Evolutionary conservation across 2,329 filamentous ascomycete genomes (phyloP).

Genomic region (Exophiala oligosperma): DNA sequence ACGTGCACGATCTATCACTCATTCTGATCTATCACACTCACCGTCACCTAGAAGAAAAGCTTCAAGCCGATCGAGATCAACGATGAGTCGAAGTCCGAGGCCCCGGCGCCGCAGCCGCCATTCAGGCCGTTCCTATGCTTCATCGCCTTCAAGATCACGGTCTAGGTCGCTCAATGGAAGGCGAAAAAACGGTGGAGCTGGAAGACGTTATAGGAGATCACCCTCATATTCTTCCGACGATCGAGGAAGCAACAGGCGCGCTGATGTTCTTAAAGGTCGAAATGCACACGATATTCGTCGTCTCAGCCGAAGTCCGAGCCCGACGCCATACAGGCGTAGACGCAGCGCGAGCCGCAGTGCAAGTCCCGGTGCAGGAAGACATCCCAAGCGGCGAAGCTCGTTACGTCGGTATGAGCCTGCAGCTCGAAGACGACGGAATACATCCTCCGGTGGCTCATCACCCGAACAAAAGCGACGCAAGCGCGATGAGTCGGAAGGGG

Average conservation of each 20-base stretch:
- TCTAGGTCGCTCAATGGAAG: constrained; percentile 37
- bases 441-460: constrained; percentile 41
- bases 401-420: constrained; percentile 47
- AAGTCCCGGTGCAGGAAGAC: constrained; percentile 33
- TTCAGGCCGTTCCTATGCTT: constrained; percentile 36
- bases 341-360: constrained; percentile 34
- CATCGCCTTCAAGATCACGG: constrained; percentile 41
- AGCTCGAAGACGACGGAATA: constrained; percentile 42
- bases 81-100: constrained; percentile 40
- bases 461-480: constrained; percentile 44
- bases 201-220: constrained; percentile 44
- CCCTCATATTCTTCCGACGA: constrained; percentile 44
- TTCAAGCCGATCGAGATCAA: constrained; percentile 39
- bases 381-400: constrained; percentile 46
- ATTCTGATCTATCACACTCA: constrained; percentile 55
- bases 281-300: constrained; percentile 44
- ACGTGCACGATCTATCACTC: constrained; percentile 49
- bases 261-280: constrained; percentile 52
- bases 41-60: constrained; percentile 53
- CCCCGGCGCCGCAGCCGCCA: constrained; percentile 33
- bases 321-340: constrained; percentile 34
- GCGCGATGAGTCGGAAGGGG: constrained; percentile 32
- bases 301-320: constrained; percentile 41
- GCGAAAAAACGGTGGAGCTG: constrained; percentile 31
- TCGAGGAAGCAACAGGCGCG: constrained; percentile 43